These are phyloP conservation scores for Sequoia sempervirens DNA, from an alignment of 75 land plant species.

Conservation along the genomic window DNA sequence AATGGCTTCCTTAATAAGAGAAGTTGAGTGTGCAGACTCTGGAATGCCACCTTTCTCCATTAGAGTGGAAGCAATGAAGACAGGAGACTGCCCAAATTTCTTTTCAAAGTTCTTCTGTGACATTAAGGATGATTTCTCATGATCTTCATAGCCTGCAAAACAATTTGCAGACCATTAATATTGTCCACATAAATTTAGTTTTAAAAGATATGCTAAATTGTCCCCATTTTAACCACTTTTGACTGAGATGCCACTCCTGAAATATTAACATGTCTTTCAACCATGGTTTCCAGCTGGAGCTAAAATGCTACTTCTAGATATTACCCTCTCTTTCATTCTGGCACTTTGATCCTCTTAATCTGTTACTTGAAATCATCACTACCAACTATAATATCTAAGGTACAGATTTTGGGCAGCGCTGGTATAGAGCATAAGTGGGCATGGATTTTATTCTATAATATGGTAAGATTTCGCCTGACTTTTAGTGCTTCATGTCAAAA, in stretches of 20 bases:
- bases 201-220: not conserved
- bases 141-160: not conserved
- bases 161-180: not conserved
- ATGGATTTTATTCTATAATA: not conserved
- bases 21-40: slow-evolving; percentile 42
- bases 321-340: not conserved
- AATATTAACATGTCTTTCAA: not conserved
- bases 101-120: too few relatives aligned
- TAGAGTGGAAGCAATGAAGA: too few relatives aligned
- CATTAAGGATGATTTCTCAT: too few relatives aligned
- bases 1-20: slow-evolving; percentile 77
- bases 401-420: not conserved
- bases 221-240: not conserved
- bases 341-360: not conserved
- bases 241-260: not conserved
- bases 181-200: not conserved
- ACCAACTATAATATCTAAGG: not conserved
- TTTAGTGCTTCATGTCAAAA: too few relatives aligned
- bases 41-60: slow-evolving; percentile 17
- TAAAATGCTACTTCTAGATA: not conserved
- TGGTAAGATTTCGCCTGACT: too few relatives aligned
- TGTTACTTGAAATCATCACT: not conserved
- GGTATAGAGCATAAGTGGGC: not conserved
- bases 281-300: not conserved
- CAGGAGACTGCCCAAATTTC: not conserved